Conservation (phyloP, 768 basidiomycete species). For the Coprinopsis cinerea region DNA sequence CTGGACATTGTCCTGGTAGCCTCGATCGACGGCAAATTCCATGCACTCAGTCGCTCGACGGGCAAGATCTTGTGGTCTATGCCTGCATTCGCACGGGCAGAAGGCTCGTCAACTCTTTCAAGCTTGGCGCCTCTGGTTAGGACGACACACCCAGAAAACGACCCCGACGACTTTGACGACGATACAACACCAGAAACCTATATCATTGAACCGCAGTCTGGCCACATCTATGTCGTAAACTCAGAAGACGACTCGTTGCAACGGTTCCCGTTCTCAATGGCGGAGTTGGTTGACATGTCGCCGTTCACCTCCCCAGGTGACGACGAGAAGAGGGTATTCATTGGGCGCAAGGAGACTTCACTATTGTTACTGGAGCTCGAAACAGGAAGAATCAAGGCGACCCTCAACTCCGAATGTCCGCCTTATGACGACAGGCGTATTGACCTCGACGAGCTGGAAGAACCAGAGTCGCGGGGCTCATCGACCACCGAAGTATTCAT, state of each 20-base stretch:
- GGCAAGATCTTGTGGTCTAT: slow-evolving; percentile 88
- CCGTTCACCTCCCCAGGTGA: slow-evolving; percentile 68
- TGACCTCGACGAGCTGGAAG: slow-evolving; percentile 39
- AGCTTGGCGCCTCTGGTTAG: slow-evolving; percentile 67
- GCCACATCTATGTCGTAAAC: slow-evolving; percentile 85
- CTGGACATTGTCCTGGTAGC: slow-evolving; percentile 85
- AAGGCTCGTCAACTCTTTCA: slow-evolving; percentile 2
- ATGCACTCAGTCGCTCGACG: slow-evolving; percentile 84
- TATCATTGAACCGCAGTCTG: slow-evolving; percentile 92
- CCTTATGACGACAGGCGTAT: slow-evolving; percentile 48
- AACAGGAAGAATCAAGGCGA: slow-evolving; percentile 74
- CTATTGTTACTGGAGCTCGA: slow-evolving; percentile 68
- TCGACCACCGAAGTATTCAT: slow-evolving; percentile 44
- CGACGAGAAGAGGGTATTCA: slow-evolving; percentile 68
- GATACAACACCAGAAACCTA: slow-evolving; percentile 64
- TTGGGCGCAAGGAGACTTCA: slow-evolving; percentile 88
- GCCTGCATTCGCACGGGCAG: slow-evolving; percentile 43
- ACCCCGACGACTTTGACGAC: slow-evolving; percentile 54
- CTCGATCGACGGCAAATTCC: slow-evolving; percentile 91
- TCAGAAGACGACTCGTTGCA: slow-evolving; percentile 66
- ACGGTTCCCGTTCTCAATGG: slow-evolving; percentile 86
- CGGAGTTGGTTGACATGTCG: slow-evolving; percentile 88
- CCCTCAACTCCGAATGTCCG: slow-evolving; percentile 70
- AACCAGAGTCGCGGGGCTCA: slow-evolving; percentile 31
- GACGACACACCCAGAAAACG: slow-evolving; percentile 54